Percentiles rank a stretch among this genome's conserved stretches.
Evolutionary conservation across 2,329 filamentous ascomycete species (phyloP).

Genomic region (Parascedosporium putredinis): DNA sequence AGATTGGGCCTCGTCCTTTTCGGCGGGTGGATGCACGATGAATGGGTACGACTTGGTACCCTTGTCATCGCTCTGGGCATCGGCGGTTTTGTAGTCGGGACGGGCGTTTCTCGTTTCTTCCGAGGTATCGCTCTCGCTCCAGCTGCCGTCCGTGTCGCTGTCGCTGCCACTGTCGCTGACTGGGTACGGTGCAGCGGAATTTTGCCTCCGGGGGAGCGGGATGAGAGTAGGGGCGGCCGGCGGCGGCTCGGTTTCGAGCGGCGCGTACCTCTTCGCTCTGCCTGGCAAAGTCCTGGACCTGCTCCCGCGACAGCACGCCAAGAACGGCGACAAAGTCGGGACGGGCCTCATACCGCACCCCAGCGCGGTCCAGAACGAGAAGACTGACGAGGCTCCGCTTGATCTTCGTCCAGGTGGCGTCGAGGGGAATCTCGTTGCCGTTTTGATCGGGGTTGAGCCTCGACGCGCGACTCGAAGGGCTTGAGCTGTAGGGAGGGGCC

Average conservation of each 20-base stretch:
- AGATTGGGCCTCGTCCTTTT: constrained; percentile 19
- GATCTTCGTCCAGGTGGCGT: constrained; percentile 52
- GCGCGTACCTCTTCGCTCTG: constrained; percentile 37
- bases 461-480: constrained; percentile 15
- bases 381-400: constrained; percentile 44
- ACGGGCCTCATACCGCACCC: constrained; percentile 49
- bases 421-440: constrained; percentile 44
- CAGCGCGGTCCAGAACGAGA: constrained; percentile 43
- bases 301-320: constrained; percentile 38
- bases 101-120: constrained; percentile 19
- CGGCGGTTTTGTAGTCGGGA: constrained; percentile 15
- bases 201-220: constrained; percentile 17
- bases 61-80: constrained; percentile 23
- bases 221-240: constrained; percentile 35
- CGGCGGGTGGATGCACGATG: constrained; percentile 26
- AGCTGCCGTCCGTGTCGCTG: background rate
- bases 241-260: constrained; percentile 24
- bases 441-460: constrained; percentile 36
- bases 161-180: background rate
- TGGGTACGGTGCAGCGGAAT: constrained; percentile 3
- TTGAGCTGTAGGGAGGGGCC: constrained; percentile 25
- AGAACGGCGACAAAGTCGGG: constrained; percentile 51
- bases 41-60: constrained; percentile 23
- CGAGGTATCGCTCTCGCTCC: constrained; percentile 17
- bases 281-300: constrained; percentile 41